Evolutionary conservation across 2,329 filamentous ascomycete species (phyloP).

Genomic region (Colletotrichum salicis): DNA sequence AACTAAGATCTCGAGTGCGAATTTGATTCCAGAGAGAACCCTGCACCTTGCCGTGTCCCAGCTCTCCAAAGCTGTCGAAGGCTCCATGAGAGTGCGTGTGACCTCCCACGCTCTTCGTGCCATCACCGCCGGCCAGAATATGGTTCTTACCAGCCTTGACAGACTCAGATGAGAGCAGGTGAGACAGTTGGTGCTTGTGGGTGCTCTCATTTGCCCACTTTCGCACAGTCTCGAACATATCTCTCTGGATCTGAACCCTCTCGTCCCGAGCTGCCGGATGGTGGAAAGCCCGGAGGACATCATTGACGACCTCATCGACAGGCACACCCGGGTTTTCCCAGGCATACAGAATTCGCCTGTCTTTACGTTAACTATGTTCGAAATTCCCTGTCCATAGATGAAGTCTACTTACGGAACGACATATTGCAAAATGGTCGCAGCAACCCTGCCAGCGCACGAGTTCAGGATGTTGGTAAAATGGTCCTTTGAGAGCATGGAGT

Average conservation of each 20-base stretch:
- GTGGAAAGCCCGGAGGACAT: constrained; percentile 86
- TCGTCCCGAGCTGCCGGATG: constrained; percentile 86
- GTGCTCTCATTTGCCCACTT: constrained; percentile 80
- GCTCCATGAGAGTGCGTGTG: constrained; percentile 51
- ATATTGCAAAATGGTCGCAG: constrained; percentile 83
- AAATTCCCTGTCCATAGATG: neutral
- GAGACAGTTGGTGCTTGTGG: constrained; percentile 75
- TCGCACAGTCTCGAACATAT: constrained; percentile 89
- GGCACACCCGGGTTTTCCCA: constrained; percentile 90
- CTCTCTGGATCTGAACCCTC: constrained; percentile 79
- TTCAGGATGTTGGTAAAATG: constrained; percentile 85
- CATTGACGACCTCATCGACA: constrained; percentile 83
- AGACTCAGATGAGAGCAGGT: constrained; percentile 82
- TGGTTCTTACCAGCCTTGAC: constrained; percentile 89
- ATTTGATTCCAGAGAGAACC: constrained; percentile 72
- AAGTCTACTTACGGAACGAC: constrained; percentile 74
- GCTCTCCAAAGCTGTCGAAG: constrained; percentile 52
- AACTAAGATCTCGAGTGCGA: constrained; percentile 65
- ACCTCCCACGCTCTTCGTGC: constrained; percentile 48
- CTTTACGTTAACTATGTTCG: constrained; percentile 37
- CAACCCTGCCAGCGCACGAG: constrained; percentile 79
- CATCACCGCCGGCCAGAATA: constrained; percentile 51
- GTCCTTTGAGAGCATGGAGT: constrained; percentile 86
- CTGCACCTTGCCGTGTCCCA: constrained; percentile 67
- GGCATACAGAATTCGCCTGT: constrained; percentile 82